Evolutionary conservation across 2,329 filamentous ascomycete genomes (phyloP).

Genomic region (Volutella citrinella): DNA sequence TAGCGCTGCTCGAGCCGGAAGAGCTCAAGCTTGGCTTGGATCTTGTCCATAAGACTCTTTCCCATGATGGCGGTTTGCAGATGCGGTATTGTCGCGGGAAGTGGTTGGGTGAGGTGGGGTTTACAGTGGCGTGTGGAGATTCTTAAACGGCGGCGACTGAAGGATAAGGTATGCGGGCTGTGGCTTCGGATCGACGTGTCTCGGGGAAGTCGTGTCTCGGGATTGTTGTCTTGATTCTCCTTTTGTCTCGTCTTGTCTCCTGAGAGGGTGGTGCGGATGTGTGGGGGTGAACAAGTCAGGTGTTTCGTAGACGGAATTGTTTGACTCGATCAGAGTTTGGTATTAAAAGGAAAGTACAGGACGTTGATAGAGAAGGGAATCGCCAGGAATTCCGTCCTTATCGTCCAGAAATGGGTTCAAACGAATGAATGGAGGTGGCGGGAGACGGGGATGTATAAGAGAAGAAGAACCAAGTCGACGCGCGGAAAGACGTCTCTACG

Average conservation of each 20-base stretch:
- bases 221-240: slow-evolving; percentile 3
- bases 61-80: slow-evolving; percentile 37
- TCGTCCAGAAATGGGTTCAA: slow-evolving; percentile 25
- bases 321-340: slow-evolving; percentile 4
- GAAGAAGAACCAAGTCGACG: slow-evolving; percentile 17
- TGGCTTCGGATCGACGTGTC: no score
- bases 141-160: no score
- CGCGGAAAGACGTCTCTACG: slow-evolving; percentile 16
- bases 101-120: slow-evolving; percentile 2
- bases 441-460: slow-evolving; percentile 25
- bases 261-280: slow-evolving; percentile 14
- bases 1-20: slow-evolving; percentile 95
- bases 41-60: slow-evolving; percentile 54
- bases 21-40: slow-evolving; percentile 75
- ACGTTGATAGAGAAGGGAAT: slow-evolving; percentile 21
- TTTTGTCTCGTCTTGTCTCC: slow-evolving; percentile 14
- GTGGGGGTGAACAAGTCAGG: background rate
- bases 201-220: slow-evolving; percentile 9
- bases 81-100: background rate
- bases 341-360: slow-evolving; percentile 22
- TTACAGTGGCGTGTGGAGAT: slow-evolving; percentile 2
- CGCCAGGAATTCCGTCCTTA: slow-evolving; percentile 23
- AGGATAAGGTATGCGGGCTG: no score
- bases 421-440: slow-evolving; percentile 21
- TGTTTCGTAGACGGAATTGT: slow-evolving; percentile 1